These are phyloP conservation scores for Myriosclerotinia scirpicola DNA, from an alignment of 2,329 filamentous ascomycete species.

Conservation along the genomic window DNA sequence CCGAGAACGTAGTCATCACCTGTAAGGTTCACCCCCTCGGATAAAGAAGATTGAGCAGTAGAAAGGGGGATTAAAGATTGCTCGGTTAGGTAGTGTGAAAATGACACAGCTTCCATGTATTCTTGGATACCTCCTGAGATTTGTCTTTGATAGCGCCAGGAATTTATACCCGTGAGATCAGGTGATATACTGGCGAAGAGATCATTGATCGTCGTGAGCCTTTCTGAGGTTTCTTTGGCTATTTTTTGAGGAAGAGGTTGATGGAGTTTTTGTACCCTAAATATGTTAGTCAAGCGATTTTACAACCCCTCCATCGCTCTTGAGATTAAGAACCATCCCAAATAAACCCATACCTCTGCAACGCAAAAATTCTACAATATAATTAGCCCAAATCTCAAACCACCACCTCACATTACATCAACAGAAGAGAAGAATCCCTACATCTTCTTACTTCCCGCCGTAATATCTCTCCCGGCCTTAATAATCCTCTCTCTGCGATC, in stretches of 20 bases:
- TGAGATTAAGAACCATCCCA: conserved; percentile 2
- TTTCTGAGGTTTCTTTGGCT: conserved; percentile 66
- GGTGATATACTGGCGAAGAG: conserved; percentile 67
- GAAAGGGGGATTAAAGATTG: conserved; percentile 71
- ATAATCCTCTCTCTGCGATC: conserved; percentile 87
- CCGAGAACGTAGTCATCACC: conserved; percentile 87
- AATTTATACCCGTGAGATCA: conserved; percentile 77
- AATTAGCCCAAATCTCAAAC: conserved; percentile 26
- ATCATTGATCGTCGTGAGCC: conserved; percentile 67
- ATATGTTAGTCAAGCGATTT: conserved; percentile 11
- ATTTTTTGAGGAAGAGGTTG: conserved; percentile 66
- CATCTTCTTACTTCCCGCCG: conserved; percentile 96
- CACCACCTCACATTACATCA: no score
- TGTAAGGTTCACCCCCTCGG: conserved; percentile 61
- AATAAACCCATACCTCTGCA: conserved; percentile 63
- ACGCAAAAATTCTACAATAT: conserved; percentile 68
- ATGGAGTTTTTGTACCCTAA: conserved; percentile 63
- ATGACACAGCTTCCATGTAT: conserved; percentile 87
- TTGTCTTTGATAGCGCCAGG: conserved; percentile 76
- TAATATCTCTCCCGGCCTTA: conserved; percentile 90
- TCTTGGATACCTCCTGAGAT: conserved; percentile 85
- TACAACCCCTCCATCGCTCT: no score
- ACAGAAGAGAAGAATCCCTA: conserved; percentile 45
- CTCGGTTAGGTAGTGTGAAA: conserved; percentile 80
- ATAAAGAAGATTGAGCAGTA: conserved; percentile 54